Base-by-base conservation (phyloP, 2,329 filamentous ascomycete species). In the Gremmenia infestans region DNA sequence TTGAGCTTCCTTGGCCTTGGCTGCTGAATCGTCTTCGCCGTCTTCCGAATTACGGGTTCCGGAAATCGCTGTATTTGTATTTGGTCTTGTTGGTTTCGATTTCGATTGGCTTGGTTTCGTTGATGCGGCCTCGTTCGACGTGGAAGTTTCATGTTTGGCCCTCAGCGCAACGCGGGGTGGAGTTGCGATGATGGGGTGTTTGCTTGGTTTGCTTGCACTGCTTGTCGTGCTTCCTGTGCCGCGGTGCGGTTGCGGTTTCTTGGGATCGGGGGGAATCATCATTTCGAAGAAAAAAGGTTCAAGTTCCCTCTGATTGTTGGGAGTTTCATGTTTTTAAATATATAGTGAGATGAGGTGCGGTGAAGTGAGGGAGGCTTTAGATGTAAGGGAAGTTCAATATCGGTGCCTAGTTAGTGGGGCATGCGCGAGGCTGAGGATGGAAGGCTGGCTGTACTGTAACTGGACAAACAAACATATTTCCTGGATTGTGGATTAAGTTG, bases 151-250 rank as follows among this genome's bases (percentile, higher is more conserved):
- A 39, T 50, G 42, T 49, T 58, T 60, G 25, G 58, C 45, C n/a
- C 61, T 57, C 9, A 65, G 51, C 17, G 61, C 61, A 12, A 55
- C 63, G 8, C 60, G 58, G n/a, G 64, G 62, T n/a, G 65, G 65
- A 17, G 57, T 54, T 15, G 63, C 62, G 50, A 67, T 67, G 42
- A 45, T 22, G n/a, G 57, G 59, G 35, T 55, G n/a, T n/a, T n/a
- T n/a, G n/a, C n/a, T n/a, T n/a, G n/a, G 57, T 59, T 62, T 36
- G 12, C 6, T 37, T 9, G 22, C 19, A 22, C 19, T 22, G 19
- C 19, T 37, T 28, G 25, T 37, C 1, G 36, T 35, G 15, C 19
- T 22, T 22, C 42, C 42, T n/a, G 15, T 22, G 42, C 42, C 42
- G 15, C 42, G 42, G 11, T 22, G 19, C 19, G 19, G 19, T 22